Evolutionary conservation across 2,329 filamentous ascomycete species (phyloP).

Genomic region (Trichoderma koningii): DNA sequence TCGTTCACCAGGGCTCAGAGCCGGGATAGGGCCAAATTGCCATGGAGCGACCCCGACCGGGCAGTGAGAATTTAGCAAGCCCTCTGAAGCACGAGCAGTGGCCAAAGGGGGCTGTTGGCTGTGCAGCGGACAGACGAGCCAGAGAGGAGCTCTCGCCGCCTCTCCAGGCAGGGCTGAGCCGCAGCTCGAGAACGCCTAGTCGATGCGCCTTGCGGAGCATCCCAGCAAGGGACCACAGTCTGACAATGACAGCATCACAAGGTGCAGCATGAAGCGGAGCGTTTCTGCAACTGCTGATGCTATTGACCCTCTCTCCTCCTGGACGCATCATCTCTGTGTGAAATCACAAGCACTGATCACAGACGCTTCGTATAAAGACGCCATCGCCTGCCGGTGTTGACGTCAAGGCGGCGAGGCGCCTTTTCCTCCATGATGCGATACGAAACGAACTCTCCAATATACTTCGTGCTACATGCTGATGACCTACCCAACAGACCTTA

Average conservation of each 20-base stretch:
- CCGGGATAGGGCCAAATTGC: not conserved
- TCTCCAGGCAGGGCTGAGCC: conserved; percentile 20
- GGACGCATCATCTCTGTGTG: not conserved
- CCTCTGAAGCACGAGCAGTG: not conserved
- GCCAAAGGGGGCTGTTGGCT: conserved; percentile 11
- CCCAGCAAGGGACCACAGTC: conserved; percentile 14
- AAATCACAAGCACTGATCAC: not conserved
- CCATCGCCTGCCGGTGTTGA: conserved; percentile 5
- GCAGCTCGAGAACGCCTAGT: conserved; percentile 15
- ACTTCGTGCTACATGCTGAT: no score
- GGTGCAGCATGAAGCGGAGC: not conserved
- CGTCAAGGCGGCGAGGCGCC: not conserved
- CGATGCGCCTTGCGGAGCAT: conserved; percentile 20
- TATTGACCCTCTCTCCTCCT: not conserved
- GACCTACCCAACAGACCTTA: no score
- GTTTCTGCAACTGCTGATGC: no score
- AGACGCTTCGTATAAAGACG: conserved; percentile 5
- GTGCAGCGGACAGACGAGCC: conserved; percentile 1
- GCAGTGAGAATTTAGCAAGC: conserved; percentile 26
- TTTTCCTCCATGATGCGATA: not conserved
- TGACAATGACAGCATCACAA: not conserved
- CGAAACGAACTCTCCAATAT: no score
- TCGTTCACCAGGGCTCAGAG: not conserved
- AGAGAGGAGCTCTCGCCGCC: not conserved
- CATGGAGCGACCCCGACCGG: not conserved